phyloP scores from a whole-genome alignment of 2,329 filamentous ascomycete genomes.

The Pseudogymnoascus verrucosus region DNA sequence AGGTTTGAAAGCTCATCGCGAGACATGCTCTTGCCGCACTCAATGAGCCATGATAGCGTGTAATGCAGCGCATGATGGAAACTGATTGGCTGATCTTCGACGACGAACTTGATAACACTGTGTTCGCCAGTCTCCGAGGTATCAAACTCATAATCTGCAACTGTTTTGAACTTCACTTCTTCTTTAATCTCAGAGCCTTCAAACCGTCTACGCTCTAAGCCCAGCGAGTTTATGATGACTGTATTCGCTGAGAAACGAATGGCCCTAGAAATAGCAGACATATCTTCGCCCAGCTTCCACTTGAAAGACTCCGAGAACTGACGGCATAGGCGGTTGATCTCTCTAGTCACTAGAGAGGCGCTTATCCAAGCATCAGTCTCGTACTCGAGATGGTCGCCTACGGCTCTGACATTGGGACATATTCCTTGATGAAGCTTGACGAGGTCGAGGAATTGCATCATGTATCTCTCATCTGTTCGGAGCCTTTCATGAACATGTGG shows the following conservation, averaged over 20 bases:
- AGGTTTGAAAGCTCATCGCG: slow-evolving; percentile 58
- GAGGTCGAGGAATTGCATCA: slow-evolving; percentile 89
- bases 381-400: slow-evolving; percentile 95
- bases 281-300: slow-evolving; percentile 56
- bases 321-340: slow-evolving; percentile 87
- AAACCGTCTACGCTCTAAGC: slow-evolving; percentile 80
- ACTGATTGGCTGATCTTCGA: slow-evolving; percentile 85
- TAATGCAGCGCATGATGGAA: slow-evolving; percentile 98
- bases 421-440: slow-evolving; percentile 96
- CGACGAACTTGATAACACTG: slow-evolving; percentile 74
- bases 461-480: slow-evolving; percentile 74
- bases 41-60: slow-evolving; percentile 89
- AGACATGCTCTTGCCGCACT: slow-evolving; percentile 72
- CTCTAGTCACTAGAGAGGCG: slow-evolving; percentile 84
- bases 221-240: slow-evolving; percentile 82
- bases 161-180: slow-evolving; percentile 70
- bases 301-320: slow-evolving; percentile 84
- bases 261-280: slow-evolving; percentile 57
- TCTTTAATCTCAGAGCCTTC: slow-evolving; percentile 81
- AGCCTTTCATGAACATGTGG: slow-evolving; percentile 81
- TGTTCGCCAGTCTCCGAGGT: slow-evolving; percentile 37
- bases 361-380: slow-evolving; percentile 98
- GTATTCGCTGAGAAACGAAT: slow-evolving; percentile 70
- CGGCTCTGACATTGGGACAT: slow-evolving; percentile 83
- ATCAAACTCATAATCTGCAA: slow-evolving; percentile 77